Base-by-base conservation (phyloP, 345 rosid species). In the Salix caprea region DNA sequence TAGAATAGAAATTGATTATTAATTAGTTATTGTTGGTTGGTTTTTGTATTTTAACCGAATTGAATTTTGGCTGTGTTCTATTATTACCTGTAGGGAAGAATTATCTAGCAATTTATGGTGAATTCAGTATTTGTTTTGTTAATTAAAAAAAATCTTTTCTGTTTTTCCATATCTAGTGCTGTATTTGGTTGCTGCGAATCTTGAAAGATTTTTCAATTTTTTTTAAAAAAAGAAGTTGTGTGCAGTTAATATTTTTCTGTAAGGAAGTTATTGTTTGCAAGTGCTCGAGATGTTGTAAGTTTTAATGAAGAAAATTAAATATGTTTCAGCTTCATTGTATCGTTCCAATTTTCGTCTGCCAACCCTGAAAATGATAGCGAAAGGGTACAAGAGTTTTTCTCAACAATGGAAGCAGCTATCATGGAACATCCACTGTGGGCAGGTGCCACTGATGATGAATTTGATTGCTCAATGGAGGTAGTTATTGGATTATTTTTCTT, bases 311-410 rank as follows among this genome's bases (percentile, higher is more conserved):
- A 42, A 75, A 62, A 64, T 19, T 75, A 36, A 34, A 75, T 18
- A 4, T 26, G 21, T 82, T 74, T 67, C 88, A 90, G 94, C 85
- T 89, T 84, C 88, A 87, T 87, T 4, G 86, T 88, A 34, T 89
- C 91, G 2, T 88, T 85, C 75, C 87, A 86, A 10, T 89, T 88
- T 82, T 68, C 77, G 14, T 26, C 85, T 32, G 40, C 87, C 24
- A 90, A 85, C 73, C 85, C 90, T 18, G 92, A 87, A 50, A 80
- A 69, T 70, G 87, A 89, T 78, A 85, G 85, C 54, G 87, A 91
- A 70, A 88, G 73, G 77, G 86, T 85, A 70, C 91, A 85, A 44
- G 87, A 87, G 16, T 88, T 92, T 70, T 88, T 76, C 79, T 67
- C 74, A 24, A 67, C 83, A 7, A 88, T 88, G 89, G 97, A 89